Evolutionary conservation across 257 asterid species (phyloP).

Genomic region (Anisodus tanguticus): DNA sequence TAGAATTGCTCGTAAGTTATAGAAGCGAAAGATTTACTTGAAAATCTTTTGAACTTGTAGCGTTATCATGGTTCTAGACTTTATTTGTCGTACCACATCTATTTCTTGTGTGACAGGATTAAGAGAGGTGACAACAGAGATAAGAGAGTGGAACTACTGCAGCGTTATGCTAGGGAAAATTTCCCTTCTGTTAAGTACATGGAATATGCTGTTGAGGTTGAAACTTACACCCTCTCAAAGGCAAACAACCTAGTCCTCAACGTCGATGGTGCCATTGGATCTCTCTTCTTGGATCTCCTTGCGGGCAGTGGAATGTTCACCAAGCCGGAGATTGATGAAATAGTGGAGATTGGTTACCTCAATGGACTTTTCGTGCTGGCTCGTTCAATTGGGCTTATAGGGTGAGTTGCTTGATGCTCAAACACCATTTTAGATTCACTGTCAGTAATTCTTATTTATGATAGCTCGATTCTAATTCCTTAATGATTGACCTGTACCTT

Average conservation of each 20-base stretch:
- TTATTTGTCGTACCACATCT: neutral
- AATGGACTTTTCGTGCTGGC: constrained; percentile 98
- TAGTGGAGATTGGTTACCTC: constrained; percentile 88
- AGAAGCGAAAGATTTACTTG: neutral
- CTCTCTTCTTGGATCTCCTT: constrained; percentile 96
- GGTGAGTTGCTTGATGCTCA: constrained; percentile 57
- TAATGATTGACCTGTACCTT: neutral
- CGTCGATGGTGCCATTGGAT: constrained; percentile 97
- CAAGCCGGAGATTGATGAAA: constrained; percentile 91
- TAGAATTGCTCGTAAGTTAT: neutral
- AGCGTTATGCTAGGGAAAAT: constrained; percentile 72
- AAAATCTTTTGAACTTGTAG: constrained; percentile 24
- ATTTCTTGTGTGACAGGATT: constrained; percentile 56
- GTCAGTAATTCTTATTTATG: neutral
- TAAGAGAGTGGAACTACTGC: constrained; percentile 92
- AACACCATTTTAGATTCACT: neutral
- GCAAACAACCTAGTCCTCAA: constrained; percentile 48
- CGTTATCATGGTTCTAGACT: constrained; percentile 2
- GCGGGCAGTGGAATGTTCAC: constrained; percentile 76
- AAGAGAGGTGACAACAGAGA: constrained; percentile 99
- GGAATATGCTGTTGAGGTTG: constrained; percentile 97
- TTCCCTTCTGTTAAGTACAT: constrained; percentile 95
- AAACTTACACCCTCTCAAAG: constrained; percentile 83
- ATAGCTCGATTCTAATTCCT: neutral
- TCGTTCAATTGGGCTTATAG: constrained; percentile 99